phyloP scores from a whole-genome alignment of 1,284 basidiomycete genomes.

The Tilletia caries region DNA sequence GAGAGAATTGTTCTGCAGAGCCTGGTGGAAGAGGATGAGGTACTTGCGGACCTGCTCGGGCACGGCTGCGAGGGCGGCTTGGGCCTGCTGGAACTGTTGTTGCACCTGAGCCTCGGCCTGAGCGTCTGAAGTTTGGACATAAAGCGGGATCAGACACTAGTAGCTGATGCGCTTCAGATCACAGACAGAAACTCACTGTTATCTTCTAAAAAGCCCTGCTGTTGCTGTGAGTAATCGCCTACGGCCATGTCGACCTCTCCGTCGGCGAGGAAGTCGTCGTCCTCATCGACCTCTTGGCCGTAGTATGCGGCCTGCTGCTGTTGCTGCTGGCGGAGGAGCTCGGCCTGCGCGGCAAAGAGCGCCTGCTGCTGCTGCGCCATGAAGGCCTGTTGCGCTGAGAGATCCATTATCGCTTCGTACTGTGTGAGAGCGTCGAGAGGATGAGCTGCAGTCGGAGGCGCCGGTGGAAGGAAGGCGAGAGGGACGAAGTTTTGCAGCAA shows the following conservation, averaged over 20 bases:
- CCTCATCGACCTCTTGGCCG: constrained; percentile 28
- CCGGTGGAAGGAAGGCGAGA: too few species aligned
- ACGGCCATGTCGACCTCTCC: constrained; percentile 24
- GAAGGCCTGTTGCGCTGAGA: constrained; percentile 5
- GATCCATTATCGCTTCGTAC: constrained; percentile 2
- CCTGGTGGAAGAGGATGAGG: constrained; percentile 50
- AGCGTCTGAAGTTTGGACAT: constrained; percentile 22
- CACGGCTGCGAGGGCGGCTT: constrained; percentile 45
- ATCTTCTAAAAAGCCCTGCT: constrained; percentile 18
- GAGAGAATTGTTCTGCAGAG: constrained; percentile 46
- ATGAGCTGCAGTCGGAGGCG: background rate
- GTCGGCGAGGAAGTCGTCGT: constrained; percentile 21
- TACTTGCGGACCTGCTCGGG: constrained; percentile 52
- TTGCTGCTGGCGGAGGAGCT: constrained; percentile 10
- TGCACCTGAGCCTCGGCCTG: constrained; percentile 39
- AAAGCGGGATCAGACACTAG: constrained; percentile 5
- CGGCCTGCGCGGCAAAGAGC: constrained; percentile 1
- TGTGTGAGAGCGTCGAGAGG: background rate
- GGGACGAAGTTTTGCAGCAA: too few species aligned
- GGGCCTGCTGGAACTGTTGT: constrained; percentile 40
- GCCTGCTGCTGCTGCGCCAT: constrained; percentile 12
- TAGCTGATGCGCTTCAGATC: background rate
- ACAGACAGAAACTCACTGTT: background rate
- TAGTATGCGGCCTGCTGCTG: constrained; percentile 19
- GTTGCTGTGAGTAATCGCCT: constrained; percentile 19